These are phyloP conservation scores for Vitis hybrid DNA, from an alignment of 177 flowering plant genomes.

Conservation along the genomic window DNA sequence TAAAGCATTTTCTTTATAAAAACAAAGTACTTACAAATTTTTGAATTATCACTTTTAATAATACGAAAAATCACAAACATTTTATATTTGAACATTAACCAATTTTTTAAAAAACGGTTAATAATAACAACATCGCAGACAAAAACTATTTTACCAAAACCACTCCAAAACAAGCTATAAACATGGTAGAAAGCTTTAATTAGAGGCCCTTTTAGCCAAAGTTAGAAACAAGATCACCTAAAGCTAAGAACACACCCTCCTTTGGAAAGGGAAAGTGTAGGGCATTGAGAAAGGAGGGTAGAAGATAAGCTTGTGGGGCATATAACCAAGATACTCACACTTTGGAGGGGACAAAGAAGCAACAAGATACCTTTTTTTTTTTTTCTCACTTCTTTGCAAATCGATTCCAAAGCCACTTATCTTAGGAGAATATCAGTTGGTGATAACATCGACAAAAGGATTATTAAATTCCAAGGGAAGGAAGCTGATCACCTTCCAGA, in stretches of 20 bases:
- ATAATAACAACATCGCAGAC: no score
- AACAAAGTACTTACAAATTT: no score
- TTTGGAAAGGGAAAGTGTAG: not conserved
- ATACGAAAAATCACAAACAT: not conserved
- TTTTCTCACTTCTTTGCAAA: not conserved
- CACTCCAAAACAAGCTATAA: no score
- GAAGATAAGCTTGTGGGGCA: conserved; percentile 15
- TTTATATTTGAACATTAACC: no score
- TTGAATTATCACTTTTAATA: no score
- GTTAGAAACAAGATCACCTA: no score
- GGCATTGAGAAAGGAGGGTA: not conserved
- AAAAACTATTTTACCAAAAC: no score
- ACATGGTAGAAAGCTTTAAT: no score
- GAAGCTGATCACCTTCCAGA: not conserved
- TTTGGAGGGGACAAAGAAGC: conserved; percentile 13
- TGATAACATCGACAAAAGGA: not conserved
- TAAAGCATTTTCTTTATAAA: not conserved
- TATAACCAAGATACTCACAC: not conserved
- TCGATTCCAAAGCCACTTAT: conserved; percentile 8
- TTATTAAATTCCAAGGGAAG: not conserved
- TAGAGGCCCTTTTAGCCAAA: no score
- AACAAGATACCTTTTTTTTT: conserved; percentile 11
- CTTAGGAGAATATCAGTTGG: not conserved
- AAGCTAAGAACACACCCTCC: no score
- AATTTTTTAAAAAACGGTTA: no score